phyloP scores from a whole-genome alignment of 352 stramenopile species.

The Globisporangium cystogenes region DNA sequence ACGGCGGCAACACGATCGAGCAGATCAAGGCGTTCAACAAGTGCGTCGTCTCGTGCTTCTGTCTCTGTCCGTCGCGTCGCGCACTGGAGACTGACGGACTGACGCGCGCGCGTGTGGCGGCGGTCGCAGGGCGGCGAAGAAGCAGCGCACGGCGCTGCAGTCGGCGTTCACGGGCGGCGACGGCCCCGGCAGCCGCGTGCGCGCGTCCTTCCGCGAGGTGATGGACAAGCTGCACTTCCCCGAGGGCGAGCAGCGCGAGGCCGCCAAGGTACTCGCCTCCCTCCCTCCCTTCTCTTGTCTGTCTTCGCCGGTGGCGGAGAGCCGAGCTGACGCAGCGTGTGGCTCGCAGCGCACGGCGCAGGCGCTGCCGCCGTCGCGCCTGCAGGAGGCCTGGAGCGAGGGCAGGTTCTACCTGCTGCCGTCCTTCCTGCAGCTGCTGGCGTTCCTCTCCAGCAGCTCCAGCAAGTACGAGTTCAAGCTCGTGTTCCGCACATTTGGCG shows the following conservation, averaged over 20 bases:
- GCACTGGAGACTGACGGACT: too few relatives aligned
- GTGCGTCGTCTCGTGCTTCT: too few relatives aligned
- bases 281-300: too few relatives aligned
- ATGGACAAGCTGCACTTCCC: slow-evolving; percentile 76
- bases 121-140: slow-evolving; percentile 47
- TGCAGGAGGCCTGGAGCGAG: slow-evolving; percentile 66
- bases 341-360: slow-evolving; percentile 19
- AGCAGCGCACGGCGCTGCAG: slow-evolving; percentile 70
- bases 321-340: neutral
- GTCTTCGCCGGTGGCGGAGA: too few relatives aligned
- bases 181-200: slow-evolving; percentile 37
- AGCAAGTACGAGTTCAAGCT: slow-evolving; percentile 41
- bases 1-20: slow-evolving; percentile 26
- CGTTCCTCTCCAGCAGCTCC: slow-evolving; percentile 31
- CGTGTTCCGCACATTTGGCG: slow-evolving; percentile 78
- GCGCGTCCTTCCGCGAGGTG: slow-evolving; percentile 54
- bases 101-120: too few relatives aligned
- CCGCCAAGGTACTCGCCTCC: slow-evolving; percentile 45
- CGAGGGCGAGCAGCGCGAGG: slow-evolving; percentile 30
- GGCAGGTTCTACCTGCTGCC: slow-evolving; percentile 80
- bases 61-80: too few relatives aligned
- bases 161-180: slow-evolving; percentile 60
- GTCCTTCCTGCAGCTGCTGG: slow-evolving; percentile 71
- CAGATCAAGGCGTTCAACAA: slow-evolving; percentile 74
- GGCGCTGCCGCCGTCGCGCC: slow-evolving; percentile 34